Base-by-base conservation (phyloP, 805 yeast genomes). In the Saturnispora besseyi region DNA sequence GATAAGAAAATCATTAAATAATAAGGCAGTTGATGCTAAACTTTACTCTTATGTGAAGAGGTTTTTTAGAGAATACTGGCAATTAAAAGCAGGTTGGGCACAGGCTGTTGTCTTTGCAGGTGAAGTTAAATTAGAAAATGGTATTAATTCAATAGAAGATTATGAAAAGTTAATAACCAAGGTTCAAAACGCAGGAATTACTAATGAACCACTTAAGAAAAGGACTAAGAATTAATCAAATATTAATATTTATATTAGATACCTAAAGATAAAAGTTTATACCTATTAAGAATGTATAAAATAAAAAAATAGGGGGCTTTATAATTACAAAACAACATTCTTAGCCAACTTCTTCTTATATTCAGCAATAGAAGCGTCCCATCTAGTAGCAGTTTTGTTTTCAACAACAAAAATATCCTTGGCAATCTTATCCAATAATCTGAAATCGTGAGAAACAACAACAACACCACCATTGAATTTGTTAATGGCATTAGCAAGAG, bases 391-490 rank as follows among this genome's bases (percentile, higher is more conserved):
- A 38, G 93, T 87, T 75, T 84, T 86, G 77, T 93, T 72, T 76
- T 93, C 97, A 66, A 95, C 95, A 56, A 93, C 99, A 64, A 76
- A 91, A 68, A 93, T 93, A 65, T 93, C 98, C 75, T 91, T 87
- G 50, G 99, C 99, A 66, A 93, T 87, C 75, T 88, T 90, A 71
- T 91, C 96, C 69, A 93, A 78, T 63, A 93, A 79, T 74, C 98
- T 84, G 91, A 93, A 93, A 75, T 93, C 99, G 79, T 93, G 99
- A 55, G 97, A 89, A 57, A 93, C 99, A 52, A 93, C 96, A 58
- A 89, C 95, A 49, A 91, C 96, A 78, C 99, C 99, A 73, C 99
- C 99, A 66, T 83, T 86, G 78, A 87, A 93, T 31, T 80, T 84
- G 58, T 89, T 83, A 67, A 93, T 91, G 57, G 99, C 99, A 51